These are phyloP conservation scores for Brassica incana DNA, from an alignment of 345 rosid species.

Conservation along the genomic window DNA sequence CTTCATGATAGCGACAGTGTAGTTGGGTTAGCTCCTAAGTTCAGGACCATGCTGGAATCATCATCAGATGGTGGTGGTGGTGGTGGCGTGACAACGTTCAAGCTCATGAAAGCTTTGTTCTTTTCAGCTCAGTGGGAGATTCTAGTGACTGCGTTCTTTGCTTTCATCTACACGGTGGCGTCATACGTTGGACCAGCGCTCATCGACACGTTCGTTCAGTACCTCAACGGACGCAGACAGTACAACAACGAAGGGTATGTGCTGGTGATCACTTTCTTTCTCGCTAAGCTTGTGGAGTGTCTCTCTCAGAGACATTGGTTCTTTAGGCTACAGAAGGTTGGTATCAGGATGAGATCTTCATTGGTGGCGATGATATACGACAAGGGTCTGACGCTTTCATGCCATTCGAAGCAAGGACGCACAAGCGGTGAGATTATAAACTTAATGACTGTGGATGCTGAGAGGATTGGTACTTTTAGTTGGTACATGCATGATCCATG, in stretches of 20 bases:
- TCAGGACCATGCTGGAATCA: constrained; percentile 39
- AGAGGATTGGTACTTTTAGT: constrained; percentile 48
- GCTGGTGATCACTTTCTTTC: constrained; percentile 45
- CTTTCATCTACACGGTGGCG: constrained; percentile 36
- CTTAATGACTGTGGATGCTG: constrained; percentile 61
- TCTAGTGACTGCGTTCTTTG: constrained; percentile 29
- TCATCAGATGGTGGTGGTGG: constrained; percentile 21
- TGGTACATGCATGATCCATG: constrained; percentile 63
- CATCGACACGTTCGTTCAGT: constrained; percentile 56
- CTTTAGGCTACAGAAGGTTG: constrained; percentile 44
- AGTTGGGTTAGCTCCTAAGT: constrained; percentile 28
- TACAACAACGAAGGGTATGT: constrained; percentile 49
- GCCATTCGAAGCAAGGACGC: constrained; percentile 47
- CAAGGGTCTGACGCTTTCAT: constrained; percentile 58
- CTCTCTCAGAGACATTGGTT: constrained; percentile 49
- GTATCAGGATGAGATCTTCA: constrained; percentile 51
- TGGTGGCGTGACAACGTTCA: constrained; percentile 34
- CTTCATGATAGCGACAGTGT: constrained; percentile 39
- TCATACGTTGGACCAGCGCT: constrained; percentile 48
- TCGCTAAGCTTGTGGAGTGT: constrained; percentile 62
- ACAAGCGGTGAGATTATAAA: constrained; percentile 72
- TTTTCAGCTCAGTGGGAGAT: constrained; percentile 40
- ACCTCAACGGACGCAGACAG: constrained; percentile 40
- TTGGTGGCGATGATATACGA: constrained; percentile 51
- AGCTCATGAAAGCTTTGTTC: constrained; percentile 44